Conservation (phyloP, 108 stramenopile genomes). For the Schizochytrium sp. region DNA sequence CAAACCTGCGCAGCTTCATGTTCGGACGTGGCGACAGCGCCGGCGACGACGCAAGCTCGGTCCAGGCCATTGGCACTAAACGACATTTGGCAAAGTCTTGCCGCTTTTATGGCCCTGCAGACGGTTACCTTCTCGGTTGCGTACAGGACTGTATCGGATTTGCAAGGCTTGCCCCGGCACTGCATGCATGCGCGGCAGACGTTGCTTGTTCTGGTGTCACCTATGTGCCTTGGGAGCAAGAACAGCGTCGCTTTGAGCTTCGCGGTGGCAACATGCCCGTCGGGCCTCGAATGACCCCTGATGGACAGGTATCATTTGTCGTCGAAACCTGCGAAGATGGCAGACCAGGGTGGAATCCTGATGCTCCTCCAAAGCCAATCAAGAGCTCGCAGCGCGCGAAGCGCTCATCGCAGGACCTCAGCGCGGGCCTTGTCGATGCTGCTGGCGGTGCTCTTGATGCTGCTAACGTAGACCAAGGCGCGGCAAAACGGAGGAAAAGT, state of each 20-base stretch:
- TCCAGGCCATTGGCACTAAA: neutral
- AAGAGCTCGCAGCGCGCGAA: neutral
- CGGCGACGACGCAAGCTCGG: neutral
- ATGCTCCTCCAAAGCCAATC: neutral
- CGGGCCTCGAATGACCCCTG: neutral
- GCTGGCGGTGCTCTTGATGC: neutral
- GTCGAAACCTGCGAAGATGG: neutral
- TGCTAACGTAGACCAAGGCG: neutral
- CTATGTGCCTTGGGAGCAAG: neutral
- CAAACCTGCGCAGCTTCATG: neutral
- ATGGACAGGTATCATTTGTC: neutral
- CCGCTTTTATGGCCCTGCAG: neutral
- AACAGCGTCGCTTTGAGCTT: neutral
- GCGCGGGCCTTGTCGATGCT: neutral
- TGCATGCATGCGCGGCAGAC: neutral
- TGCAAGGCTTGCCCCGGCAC: neutral
- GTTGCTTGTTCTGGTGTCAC: neutral
- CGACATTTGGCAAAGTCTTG: neutral
- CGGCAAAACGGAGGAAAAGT: no score
- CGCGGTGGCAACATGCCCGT: neutral
- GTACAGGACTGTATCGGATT: neutral
- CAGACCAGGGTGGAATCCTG: neutral
- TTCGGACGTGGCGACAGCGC: neutral
- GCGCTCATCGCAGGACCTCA: neutral
- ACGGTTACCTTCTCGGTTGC: neutral